Evolutionary conservation across 2,329 filamentous ascomycete species (phyloP), one percentile per base, ranked within the genome.

Genomic region (Bipolaris sorokiniana): DNA sequence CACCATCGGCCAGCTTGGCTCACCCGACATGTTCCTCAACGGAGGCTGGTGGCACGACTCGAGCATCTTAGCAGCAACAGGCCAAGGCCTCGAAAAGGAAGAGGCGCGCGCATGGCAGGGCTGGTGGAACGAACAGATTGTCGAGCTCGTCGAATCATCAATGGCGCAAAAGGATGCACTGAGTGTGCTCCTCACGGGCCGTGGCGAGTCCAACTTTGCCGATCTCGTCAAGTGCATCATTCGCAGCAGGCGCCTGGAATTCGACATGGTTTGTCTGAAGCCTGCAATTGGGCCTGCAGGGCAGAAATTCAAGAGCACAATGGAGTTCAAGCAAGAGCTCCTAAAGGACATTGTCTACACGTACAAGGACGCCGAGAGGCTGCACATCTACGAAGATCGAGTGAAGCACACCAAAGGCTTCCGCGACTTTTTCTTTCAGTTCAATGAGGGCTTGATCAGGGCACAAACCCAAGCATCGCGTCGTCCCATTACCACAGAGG

Each of bases 1-100:
- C 31, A 94, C 92, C 0, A 86, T 96, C 48, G 91, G 92, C 46
- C 84, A 88, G 58, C 82, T 99, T 10, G 87, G 90, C 58, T 88
- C 83, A 45, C 88, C 90, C 63, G 90, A 96, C 63, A 83, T 85
- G 50, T 91, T 98, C 67, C 80, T 87, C 60, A 90, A 89, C 65
- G 94, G 93, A 64, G 92, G 94, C 61, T 99, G 95, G 95, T 99
- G 95, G 95, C 95, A 99, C 77, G 93, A 98, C 72, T 85, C 87
- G 41, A 87, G 86, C 62, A 93, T 99, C 61, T 86, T 99, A 22
- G 87, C 89, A 10, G 88, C 93, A 1, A 97, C 92, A 1, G 95
- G 95, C 50, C 85, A 92, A 55, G 95, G 95, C 15, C 75, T 89
- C 5, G 91, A 91, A 49, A 86, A 85, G 55, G 95, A 98, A 77